Evolutionary conservation across 164 flowering plant genomes (phyloP), one percentile per base, ranked within the genome.

Genomic region (Buxus sempervirens): DNA sequence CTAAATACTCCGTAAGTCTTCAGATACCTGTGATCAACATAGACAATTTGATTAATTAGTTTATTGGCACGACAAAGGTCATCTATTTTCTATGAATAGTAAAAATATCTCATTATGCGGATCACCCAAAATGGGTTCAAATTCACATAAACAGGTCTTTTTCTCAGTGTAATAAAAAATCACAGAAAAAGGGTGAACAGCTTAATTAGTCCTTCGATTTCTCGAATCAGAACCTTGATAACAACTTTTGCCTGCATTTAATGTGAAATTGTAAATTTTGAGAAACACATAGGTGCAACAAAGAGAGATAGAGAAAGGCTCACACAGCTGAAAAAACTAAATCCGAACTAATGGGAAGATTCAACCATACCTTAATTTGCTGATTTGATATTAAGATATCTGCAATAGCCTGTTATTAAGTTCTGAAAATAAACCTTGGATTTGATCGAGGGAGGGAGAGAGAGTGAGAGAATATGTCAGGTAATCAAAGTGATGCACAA

Each of bases 351-450:
- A 65, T 70, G 5, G 85, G 76, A 68, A 82, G 75, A 69, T 78
- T 81, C 14, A 88, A 36, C 97, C 96, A 93, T 67, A n/a, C n/a
- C n/a, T 66, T 76, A n/a, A 88, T 84, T 70, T 87, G 88, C 81
- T n/a, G n/a, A n/a, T 84, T 88, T 51, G 91, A 79, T 22, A 89
- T 15, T 64, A 91, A 78, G 48, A 84, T 72, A 70, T 88, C 79
- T 25, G 83, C 82, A 74, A 77, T 41, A 41, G 5, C 45, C 45
- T 41, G 45, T 41, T 41, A 41, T 41, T 5, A 41, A 12, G 12
- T 41, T 41, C 8, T n/a, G n/a, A n/a, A n/a, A n/a, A n/a, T n/a
- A n/a, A n/a, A n/a, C n/a, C n/a, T n/a, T n/a, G n/a, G n/a, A n/a
- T n/a, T n/a, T n/a, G n/a, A n/a, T n/a, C n/a, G n/a, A n/a, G n/a